phyloP scores from a whole-genome alignment of 768 basidiomycete genomes.

The Lactifluus volemus region DNA sequence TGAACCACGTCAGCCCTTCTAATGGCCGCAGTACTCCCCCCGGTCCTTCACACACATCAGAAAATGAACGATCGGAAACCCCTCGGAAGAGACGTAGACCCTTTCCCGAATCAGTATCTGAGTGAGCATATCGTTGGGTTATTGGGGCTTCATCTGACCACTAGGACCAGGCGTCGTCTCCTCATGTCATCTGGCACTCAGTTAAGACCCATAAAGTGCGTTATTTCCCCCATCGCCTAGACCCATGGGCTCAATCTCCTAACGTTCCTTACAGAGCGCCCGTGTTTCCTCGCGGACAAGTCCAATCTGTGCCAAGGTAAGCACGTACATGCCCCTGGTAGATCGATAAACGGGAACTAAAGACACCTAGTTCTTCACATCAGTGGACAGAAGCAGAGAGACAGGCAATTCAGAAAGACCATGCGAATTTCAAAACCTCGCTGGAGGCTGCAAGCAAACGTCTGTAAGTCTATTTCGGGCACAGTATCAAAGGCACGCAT shows the following conservation, averaged over 20 bases:
- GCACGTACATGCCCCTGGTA: background rate
- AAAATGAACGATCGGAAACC: background rate
- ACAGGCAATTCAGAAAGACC: slow-evolving; percentile 2
- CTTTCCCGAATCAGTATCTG: background rate
- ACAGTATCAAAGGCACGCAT: background rate
- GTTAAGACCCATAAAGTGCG: background rate
- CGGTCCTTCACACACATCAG: background rate
- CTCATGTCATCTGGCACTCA: background rate
- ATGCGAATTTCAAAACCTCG: slow-evolving; percentile 2
- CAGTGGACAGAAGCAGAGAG: slow-evolving; percentile 2
- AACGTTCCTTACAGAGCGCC: background rate
- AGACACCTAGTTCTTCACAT: background rate
- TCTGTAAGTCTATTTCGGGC: background rate
- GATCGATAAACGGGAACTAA: background rate
- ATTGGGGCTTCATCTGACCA: background rate
- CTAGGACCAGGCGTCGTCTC: background rate
- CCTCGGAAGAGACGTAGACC: slow-evolving; percentile 11
- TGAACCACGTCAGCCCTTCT: background rate
- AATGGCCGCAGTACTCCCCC: background rate
- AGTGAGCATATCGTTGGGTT: background rate
- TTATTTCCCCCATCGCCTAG: background rate
- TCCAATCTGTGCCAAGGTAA: background rate
- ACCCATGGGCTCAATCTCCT: background rate
- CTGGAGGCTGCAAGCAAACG: slow-evolving; percentile 1
- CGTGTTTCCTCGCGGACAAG: background rate